phyloP scores from a whole-genome alignment of 345 rosid species.

The Salix exigua region DNA sequence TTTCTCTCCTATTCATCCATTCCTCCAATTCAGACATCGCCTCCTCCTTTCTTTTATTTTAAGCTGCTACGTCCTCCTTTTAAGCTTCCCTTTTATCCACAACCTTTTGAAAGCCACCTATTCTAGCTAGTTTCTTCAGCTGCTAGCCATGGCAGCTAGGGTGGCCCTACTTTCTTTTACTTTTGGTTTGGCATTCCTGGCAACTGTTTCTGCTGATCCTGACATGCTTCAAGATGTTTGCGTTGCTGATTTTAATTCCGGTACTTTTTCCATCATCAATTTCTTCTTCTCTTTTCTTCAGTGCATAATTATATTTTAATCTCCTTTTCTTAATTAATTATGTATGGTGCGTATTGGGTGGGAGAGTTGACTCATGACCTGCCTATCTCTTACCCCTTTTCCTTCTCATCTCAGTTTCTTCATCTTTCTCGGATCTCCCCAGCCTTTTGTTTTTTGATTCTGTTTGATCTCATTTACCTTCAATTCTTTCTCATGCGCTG shows the following conservation, averaged over 20 bases:
- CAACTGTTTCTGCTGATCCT: conserved; percentile 47
- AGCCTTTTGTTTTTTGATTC: no score
- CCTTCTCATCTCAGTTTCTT: background rate
- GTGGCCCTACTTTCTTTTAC: conserved; percentile 15
- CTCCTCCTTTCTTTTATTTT: background rate
- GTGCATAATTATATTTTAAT: background rate
- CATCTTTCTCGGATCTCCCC: background rate
- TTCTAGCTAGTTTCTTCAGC: background rate
- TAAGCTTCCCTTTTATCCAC: background rate
- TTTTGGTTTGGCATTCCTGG: conserved; percentile 26
- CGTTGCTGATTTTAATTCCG: conserved; percentile 65
- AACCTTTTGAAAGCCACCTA: background rate
- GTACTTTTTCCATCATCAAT: conserved; percentile 15
- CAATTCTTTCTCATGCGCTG: background rate
- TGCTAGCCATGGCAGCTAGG: conserved; percentile 16
- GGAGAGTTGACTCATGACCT: background rate
- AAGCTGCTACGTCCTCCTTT: background rate
- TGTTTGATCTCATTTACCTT: background rate
- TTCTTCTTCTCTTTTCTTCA: no score
- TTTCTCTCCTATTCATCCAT: background rate
- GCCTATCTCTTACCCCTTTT: background rate
- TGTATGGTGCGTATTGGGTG: background rate
- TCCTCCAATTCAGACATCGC: background rate
- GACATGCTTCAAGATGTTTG: conserved; percentile 80
- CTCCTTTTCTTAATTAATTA: background rate